Evolutionary conservation across 176 grass and related monocot genomes (phyloP), one percentile per base, ranked within the genome.

Genomic region (Pharus latifolius): DNA sequence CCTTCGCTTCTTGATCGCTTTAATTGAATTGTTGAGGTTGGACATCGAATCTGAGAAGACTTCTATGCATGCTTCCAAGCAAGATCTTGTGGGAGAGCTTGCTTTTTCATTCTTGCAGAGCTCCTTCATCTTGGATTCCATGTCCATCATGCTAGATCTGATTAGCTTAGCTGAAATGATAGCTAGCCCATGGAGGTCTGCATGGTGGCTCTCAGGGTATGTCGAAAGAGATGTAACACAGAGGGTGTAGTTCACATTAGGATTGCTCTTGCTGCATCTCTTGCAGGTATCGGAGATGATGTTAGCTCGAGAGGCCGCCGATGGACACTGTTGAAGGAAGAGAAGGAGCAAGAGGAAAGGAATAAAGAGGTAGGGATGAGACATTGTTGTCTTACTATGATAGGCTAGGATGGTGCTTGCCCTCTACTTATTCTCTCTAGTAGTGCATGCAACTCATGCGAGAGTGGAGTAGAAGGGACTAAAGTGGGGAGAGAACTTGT

Each of bases 211-310:
- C 22, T 30, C 3, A 0, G 86, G 76, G 6, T 84, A 23, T 0
- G 2, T 9, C 3, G 62, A 79, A 26, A 96, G 86, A 34, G 87
- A 81, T 1, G 80, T 2, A 0, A 96, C 28, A 17, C 87, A 96
- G 17, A 90, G 79, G 31, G 72, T 71, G 41, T 30, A 61, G 44
- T 90, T 78, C 42, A 90, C 76, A n/a, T 87, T 79, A 0, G 80
- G 77, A 56, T 70, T 33, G 15, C 38, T 54, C 19, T 25, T 3
- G 13, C 69, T 53, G 45, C 82, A 84, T 52, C 69, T 26, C 0
- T 40, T 27, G 63, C 82, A 84, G 12, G 82, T 85, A 4, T 79
- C 69, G 1, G 5, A n/a, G 5, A 79, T 15, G 7, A 74, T 73
- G 6, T 73, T 74, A 2, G 60, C 37, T 20, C 7, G 5, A 3